Evolutionary conservation across 768 basidiomycete genomes (phyloP).

Genomic region (Rhodotorula kratochvilovae): DNA sequence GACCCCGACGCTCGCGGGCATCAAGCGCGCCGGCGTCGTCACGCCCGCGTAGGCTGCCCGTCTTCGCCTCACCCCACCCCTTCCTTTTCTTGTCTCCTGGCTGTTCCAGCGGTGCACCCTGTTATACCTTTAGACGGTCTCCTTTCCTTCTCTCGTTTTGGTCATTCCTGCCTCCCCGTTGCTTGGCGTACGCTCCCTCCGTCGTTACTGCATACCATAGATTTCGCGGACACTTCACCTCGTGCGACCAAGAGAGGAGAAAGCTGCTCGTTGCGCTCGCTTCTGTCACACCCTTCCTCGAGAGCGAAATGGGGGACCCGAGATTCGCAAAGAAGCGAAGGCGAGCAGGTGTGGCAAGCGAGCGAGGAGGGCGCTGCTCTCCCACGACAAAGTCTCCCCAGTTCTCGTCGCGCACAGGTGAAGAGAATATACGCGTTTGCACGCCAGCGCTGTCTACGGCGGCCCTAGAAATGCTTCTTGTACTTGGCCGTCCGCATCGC

Average conservation of each 20-base stretch:
- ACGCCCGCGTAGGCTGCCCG: background rate
- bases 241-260: no score
- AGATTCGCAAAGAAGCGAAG: no score
- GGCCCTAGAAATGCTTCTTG: constrained; percentile 33
- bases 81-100: background rate
- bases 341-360: no score
- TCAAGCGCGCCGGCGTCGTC: background rate
- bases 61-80: background rate
- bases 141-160: no score
- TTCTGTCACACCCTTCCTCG: no score
- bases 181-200: background rate
- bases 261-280: no score
- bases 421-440: no score
- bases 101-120: background rate
- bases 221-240: background rate
- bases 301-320: no score
- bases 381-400: no score
- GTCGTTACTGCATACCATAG: background rate
- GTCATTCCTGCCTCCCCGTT: background rate
- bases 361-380: no score
- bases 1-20: background rate
- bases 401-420: no score
- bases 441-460: no score
- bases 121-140: background rate
- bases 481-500: constrained; percentile 23